Base-by-base conservation (phyloP, 306 rosid species). In the Carpinus viminea region DNA sequence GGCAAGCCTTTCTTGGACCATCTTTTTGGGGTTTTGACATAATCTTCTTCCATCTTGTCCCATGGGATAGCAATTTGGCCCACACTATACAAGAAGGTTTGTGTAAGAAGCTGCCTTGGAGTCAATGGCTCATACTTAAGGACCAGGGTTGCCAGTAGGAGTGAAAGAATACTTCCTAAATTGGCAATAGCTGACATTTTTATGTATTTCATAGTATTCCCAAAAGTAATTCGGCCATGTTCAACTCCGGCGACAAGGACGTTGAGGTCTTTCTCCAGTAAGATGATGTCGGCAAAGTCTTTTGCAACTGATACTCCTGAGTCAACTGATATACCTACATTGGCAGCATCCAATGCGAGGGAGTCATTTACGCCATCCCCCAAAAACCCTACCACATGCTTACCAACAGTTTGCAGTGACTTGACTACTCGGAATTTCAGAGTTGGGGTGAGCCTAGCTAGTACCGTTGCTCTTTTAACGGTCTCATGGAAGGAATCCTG, bases 311-410 rank as follows among this genome's bases (percentile, higher is more conserved):
- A 89, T 26, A 83, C 93, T 2, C 93, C 97, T 0, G 97, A 93
- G 64, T 93, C 97, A 81, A 93, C 93, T 1, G 97, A 87, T 74
- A 93, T 93, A 76, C 96, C 91, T 48, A 93, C 92, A 65, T 93
- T 73, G 24, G 97, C 97, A 48, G 92, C 96, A 88, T 93, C 97
- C 2, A 90, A 74, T 0, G 96, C 97, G 0, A 93, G 87, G 12
- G 97, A 90, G 82, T 93, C 92, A 24, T 93, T 93, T 12, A 88
- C 82, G 46, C 97, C 97, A 41, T 93, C 97, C 68, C 97, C 97
- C 15, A 90, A 71, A 83, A 90, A 93, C 4, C 97, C 97, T 57
- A 93, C 96, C 8, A 86, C 79, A 55, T 88, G 96, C 66, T 86
- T 88, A 56, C 92, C 96, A 13, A 75, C 38, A 45, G 89, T 89